A percentile compares a stretch with the other conserved stretches of the same genome.
Evolutionary conservation across 495 filamentous ascomycete genomes (phyloP).

Genomic region (Parmelia sp.): DNA sequence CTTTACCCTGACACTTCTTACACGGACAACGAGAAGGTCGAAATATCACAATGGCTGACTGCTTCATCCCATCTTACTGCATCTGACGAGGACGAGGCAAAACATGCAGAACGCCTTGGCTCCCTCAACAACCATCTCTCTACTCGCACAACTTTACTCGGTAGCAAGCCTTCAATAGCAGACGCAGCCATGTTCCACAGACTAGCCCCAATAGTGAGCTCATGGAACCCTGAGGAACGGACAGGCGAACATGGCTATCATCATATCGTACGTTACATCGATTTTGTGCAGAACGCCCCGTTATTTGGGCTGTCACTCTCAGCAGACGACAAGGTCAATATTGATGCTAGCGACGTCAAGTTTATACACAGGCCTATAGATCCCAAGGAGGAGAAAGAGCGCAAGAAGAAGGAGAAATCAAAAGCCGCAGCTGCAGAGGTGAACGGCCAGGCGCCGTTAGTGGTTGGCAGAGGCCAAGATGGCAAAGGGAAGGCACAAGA

Average conservation of each 20-base stretch:
- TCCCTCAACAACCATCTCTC: constrained; percentile 81
- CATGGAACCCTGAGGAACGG: constrained; percentile 79
- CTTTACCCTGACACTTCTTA: constrained; percentile 67
- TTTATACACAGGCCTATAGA: constrained; percentile 77
- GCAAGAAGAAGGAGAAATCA: constrained; percentile 79
- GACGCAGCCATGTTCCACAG: constrained; percentile 82
- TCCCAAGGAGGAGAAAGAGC: constrained; percentile 82
- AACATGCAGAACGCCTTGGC: constrained; percentile 49
- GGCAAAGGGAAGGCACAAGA: constrained; percentile 35
- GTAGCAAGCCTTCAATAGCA: constrained; percentile 83
- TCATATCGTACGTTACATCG: constrained; percentile 84
- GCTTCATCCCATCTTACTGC: constrained; percentile 63
- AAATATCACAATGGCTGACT: constrained; percentile 81
- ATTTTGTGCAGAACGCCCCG: constrained; percentile 88
- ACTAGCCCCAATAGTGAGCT: constrained; percentile 68
- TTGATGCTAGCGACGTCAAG: constrained; percentile 73
- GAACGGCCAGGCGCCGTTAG: constrained; percentile 37
- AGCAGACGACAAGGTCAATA: constrained; percentile 68
- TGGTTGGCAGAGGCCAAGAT: constrained; percentile 45
- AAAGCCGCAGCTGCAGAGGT: constrained; percentile 52
- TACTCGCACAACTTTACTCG: constrained; percentile 81
- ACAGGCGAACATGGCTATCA: constrained; percentile 87
- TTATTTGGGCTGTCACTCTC: constrained; percentile 66
- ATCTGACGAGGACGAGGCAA: constrained; percentile 50
- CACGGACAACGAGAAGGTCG: constrained; percentile 67